phyloP scores from a whole-genome alignment of 2,329 filamentous ascomycete species.

The Fonsecaea monophora region DNA sequence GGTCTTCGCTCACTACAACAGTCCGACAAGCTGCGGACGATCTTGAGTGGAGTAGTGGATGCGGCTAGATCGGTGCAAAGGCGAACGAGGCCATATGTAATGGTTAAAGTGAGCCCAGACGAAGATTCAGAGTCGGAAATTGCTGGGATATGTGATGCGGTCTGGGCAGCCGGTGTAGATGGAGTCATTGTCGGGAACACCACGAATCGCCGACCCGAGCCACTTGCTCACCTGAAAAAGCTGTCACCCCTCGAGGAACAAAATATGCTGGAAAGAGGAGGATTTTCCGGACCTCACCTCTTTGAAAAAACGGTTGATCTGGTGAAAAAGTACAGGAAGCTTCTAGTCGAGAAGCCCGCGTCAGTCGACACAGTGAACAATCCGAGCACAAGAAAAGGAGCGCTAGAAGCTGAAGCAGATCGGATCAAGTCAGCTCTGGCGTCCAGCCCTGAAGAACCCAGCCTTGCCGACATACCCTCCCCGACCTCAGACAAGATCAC shows the following conservation, averaged over 20 bases:
- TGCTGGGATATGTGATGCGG: conserved; percentile 83
- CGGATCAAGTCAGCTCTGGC: conserved; percentile 28
- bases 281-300: conserved; percentile 89
- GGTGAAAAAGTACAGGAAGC: conserved; percentile 77
- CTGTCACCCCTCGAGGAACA: conserved; percentile 71
- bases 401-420: conserved; percentile 30
- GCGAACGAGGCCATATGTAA: conserved; percentile 77
- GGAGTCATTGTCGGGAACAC: conserved; percentile 98
- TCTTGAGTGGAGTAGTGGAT: conserved; percentile 81
- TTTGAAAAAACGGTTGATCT: conserved; percentile 80
- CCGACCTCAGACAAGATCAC: conserved; percentile 16
- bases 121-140: conserved; percentile 87
- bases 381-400: conserved; percentile 13
- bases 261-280: conserved; percentile 77
- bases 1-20: conserved; percentile 87
- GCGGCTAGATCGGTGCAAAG: conserved; percentile 74
- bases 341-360: conserved; percentile 60
- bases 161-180: conserved; percentile 84
- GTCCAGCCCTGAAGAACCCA: conserved; percentile 5
- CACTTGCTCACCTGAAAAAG: conserved; percentile 70
- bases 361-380: conserved; percentile 12
- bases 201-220: conserved; percentile 78
- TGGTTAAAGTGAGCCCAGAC: conserved; percentile 98
- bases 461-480: not conserved
- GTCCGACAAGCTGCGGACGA: conserved; percentile 77